Evolutionary conservation across 2,329 filamentous ascomycete genomes (phyloP).

Genomic region (Fusarium cyanostomum): DNA sequence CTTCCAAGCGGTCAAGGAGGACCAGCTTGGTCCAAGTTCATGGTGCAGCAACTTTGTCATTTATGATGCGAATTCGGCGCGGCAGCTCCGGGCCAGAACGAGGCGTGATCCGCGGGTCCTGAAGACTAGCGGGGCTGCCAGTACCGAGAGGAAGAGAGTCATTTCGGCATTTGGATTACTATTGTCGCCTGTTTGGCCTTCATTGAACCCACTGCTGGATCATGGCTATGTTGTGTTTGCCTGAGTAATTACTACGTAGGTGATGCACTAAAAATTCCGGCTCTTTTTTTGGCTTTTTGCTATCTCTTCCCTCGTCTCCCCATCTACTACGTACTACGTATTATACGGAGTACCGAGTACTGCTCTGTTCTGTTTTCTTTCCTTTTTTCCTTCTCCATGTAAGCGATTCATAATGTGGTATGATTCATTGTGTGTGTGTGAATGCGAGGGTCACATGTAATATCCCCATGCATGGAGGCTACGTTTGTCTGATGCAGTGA

Average conservation of each 20-base stretch:
- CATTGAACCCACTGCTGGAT: conserved; percentile 21
- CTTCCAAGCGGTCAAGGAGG: conserved; percentile 8
- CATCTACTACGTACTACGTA: no score
- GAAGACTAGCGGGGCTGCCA: conserved; percentile 20
- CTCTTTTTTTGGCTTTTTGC: conserved; percentile 11
- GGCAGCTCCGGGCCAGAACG: conserved; percentile 30
- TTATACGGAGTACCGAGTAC: no score
- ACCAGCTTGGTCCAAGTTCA: background rate
- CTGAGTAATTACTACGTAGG: background rate
- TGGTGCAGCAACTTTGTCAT: conserved; percentile 3
- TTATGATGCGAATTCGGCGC: conserved; percentile 5
- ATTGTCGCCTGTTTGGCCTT: conserved; percentile 25
- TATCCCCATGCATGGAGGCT: conserved; percentile 20
- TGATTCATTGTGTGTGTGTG: conserved; percentile 21
- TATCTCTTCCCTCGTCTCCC: conserved; percentile 24
- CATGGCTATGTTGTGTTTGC: conserved; percentile 16
- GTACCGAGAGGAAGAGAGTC: conserved; percentile 1
- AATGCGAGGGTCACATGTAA: conserved; percentile 27
- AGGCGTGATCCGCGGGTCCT: conserved; percentile 28
- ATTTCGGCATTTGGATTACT: conserved; percentile 9
- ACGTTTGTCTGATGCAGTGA: conserved; percentile 15
- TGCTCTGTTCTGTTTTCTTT: conserved; percentile 1
- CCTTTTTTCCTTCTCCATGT: conserved; percentile 10
- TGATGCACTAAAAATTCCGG: conserved; percentile 7
- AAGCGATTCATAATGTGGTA: conserved; percentile 17